These are phyloP conservation scores for Colletotrichum chrysophilum DNA, from an alignment of 2,329 filamentous ascomycete species.

Conservation along the genomic window DNA sequence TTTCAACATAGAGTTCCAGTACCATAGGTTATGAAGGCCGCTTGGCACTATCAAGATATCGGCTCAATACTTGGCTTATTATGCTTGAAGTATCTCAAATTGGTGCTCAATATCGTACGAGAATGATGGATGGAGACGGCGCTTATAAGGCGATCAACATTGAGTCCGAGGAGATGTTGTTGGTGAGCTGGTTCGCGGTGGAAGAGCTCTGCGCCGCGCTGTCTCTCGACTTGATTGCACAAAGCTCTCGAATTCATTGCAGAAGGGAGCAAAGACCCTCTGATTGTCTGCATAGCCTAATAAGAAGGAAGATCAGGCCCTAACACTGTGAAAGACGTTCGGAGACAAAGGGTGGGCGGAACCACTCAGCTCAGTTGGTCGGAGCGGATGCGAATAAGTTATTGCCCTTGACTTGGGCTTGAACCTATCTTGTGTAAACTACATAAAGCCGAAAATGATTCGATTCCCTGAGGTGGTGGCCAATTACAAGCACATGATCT, in stretches of 20 bases:
- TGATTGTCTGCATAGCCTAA: background rate
- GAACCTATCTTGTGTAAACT: background rate
- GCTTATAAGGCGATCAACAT: rapidly evolving
- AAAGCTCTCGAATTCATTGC: too few species aligned
- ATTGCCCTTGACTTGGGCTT: background rate
- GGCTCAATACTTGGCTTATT: too few species aligned
- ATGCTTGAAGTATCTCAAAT: background rate
- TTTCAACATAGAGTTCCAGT: too few species aligned
- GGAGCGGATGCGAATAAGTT: rapidly evolving
- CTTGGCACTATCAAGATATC: too few species aligned
- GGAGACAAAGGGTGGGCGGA: background rate
- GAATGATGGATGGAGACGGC: rapidly evolving
- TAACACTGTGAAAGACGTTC: rapidly evolving
- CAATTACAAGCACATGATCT: too few species aligned
- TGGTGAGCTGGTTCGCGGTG: rapidly evolving
- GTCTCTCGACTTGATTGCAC: background rate
- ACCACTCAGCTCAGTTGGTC: background rate
- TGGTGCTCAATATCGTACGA: rapidly evolving
- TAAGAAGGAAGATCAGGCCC: rapidly evolving
- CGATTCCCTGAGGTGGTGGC: too few species aligned
- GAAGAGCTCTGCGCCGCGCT: rapidly evolving
- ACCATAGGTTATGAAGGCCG: too few species aligned
- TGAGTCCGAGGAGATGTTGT: rapidly evolving
- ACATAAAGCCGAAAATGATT: background rate
- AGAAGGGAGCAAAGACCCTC: too few species aligned